Base-by-base conservation (phyloP, 176 grass and related monocot species). In the Alopecurus myosuroides region DNA sequence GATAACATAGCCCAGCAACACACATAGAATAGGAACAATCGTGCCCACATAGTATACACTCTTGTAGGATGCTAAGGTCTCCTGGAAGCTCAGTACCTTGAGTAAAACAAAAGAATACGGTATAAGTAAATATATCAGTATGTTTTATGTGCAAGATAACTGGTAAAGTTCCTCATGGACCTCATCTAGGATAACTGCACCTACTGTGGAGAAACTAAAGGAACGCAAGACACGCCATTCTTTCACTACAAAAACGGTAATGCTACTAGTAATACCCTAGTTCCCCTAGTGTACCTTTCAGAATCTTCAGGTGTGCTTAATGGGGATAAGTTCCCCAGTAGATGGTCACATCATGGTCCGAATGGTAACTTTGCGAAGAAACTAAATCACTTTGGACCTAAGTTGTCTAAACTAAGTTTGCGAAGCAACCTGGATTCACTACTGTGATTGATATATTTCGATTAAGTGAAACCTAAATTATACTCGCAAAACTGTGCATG, bases 21-120 rank as follows among this genome's bases (percentile, higher is more conserved):
- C 28, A 37, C 87, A 81, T 52, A 94, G 74, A 34, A 96, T 77
- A 62, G 97, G 97, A 88, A 94, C 64, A 70, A 96, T 77, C 12
- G 97, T 96, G 78, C 97, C 97, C 2, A 96, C 91, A 82, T 94
- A 99, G 60, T 94, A 85, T 50, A 99, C 91, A 40, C 93, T 96
- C 83, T 77, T 84, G 89, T 92, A 99, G 15, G 97, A 88, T 26
- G 90, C 97, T 39, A 99, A 80, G 14, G 97, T 99, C 89, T 99
- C 97, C 69, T 92, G 82, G 63, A 96, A 88, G 91, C 94, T 99
- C 82, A 99, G 78, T 79, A 99, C 94, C 97, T 99, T 74, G 48
- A 83, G 53, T 55, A 48, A 29, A 58, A 50, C 7, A 80, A 68
- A 48, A 87, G 12, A 10, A 73, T 26, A 65, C 0, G 39, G 1